Percentiles rank a stretch among this genome's conserved stretches.
These are phyloP conservation scores for Narthecium ossifragum DNA, from an alignment of 106 monocot species.

Conservation along the genomic window DNA sequence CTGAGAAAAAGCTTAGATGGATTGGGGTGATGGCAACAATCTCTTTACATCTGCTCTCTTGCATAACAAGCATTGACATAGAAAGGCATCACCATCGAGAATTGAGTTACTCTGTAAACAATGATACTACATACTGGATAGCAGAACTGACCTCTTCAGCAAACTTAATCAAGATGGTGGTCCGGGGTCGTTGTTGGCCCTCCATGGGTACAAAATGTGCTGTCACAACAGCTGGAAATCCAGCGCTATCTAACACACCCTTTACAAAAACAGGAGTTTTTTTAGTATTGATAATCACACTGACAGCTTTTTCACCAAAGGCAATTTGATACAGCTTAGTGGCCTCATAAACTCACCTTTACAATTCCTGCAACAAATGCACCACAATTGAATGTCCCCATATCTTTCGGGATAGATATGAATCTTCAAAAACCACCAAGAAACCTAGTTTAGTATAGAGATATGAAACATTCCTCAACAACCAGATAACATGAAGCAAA, in stretches of 20 bases:
- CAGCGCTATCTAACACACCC: conserved; percentile 88
- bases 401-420: conserved; percentile 95
- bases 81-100: background rate
- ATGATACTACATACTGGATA: too few relatives aligned
- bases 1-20: background rate
- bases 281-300: background rate
- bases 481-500: too few relatives aligned
- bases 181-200: conserved; percentile 81
- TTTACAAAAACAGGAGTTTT: conserved; percentile 19
- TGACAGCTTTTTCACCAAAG: background rate
- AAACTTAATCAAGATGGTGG: conserved; percentile 95
- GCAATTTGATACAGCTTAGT: background rate
- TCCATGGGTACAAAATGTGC: conserved; percentile 98
- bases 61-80: background rate
- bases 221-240: conserved; percentile 94
- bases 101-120: background rate
- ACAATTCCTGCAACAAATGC: conserved; percentile 99
- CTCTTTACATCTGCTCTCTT: background rate
- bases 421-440: conserved; percentile 41
- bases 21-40: too few relatives aligned
- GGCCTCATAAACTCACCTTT: conserved; percentile 34
- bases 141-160: conserved; percentile 73
- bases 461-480: too few relatives aligned
- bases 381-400: conserved; percentile 96
- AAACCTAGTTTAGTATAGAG: too few relatives aligned